Evolutionary conservation across 1,139 yeast species (phyloP).

Genomic region (Geotrichum candidum): DNA sequence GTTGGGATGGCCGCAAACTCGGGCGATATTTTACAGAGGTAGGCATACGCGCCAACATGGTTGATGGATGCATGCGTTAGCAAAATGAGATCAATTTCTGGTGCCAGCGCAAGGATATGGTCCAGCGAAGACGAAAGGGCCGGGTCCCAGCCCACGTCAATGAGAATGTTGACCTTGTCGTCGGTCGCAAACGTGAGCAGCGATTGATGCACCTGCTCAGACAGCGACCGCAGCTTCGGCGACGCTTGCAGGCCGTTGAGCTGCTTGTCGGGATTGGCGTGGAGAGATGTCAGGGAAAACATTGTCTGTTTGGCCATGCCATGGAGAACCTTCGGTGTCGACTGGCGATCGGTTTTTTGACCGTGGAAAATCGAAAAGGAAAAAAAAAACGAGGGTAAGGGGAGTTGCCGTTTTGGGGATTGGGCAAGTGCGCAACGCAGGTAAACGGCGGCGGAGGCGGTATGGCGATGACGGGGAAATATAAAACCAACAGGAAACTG

Average conservation of each 20-base stretch:
- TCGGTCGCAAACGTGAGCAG: conserved; percentile 27
- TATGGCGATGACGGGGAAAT: not conserved
- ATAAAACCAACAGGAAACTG: not conserved
- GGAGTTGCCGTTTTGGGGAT: not conserved
- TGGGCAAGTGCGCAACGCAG: not conserved
- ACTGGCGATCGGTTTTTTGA: not conserved
- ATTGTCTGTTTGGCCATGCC: not conserved
- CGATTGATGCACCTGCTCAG: conserved; percentile 24
- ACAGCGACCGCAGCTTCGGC: conserved; percentile 5
- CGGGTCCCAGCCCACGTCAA: conserved; percentile 40
- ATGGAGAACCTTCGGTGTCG: not conserved
- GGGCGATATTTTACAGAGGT: conserved; percentile 58
- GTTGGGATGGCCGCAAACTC: conserved; percentile 65
- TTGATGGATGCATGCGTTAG: conserved; percentile 82
- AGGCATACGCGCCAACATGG: conserved; percentile 74
- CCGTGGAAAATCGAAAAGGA: not conserved
- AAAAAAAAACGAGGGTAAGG: not conserved
- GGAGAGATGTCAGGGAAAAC: conserved; percentile 14
- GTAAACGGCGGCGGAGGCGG: not conserved
- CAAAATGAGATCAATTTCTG: conserved; percentile 59
- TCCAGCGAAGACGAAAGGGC: conserved; percentile 27
- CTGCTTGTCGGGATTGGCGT: conserved; percentile 4
- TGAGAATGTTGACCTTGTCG: conserved; percentile 25
- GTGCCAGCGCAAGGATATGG: conserved; percentile 24
- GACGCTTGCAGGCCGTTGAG: conserved; percentile 1